These are phyloP conservation scores for Stygiomarasmius scandens DNA, from an alignment of 1,284 basidiomycete genomes.

Conservation along the genomic window DNA sequence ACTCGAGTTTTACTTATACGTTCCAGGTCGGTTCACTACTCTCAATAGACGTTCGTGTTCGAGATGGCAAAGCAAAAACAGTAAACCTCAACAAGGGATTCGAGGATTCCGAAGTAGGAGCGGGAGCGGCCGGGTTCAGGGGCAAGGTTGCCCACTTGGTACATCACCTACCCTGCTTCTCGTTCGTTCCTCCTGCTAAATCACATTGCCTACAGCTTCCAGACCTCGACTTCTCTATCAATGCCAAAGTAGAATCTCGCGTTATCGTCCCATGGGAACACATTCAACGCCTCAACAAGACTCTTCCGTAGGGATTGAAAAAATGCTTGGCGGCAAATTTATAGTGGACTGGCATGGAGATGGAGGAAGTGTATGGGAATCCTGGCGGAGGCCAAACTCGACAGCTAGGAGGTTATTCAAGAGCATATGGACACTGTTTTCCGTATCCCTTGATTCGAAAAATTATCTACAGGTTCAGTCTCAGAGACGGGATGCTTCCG, in stretches of 20 bases:
- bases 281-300: constrained; percentile 56
- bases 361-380: constrained; percentile 85
- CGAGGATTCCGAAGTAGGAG: constrained; percentile 70
- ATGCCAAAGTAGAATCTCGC: constrained; percentile 89
- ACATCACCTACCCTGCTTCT: constrained; percentile 5
- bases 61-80: constrained; percentile 63
- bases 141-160: constrained; percentile 72
- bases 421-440: constrained; percentile 54
- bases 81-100: constrained; percentile 62
- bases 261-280: constrained; percentile 90
- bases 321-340: no score
- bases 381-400: constrained; percentile 81
- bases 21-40: constrained; percentile 80
- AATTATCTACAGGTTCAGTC: constrained; percentile 20
- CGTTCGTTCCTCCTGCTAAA: no score
- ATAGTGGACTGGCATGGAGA: constrained; percentile 81
- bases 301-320: no score
- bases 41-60: constrained; percentile 83
- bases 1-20: background rate
- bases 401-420: constrained; percentile 82
- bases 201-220: constrained; percentile 65
- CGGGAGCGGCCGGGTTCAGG: constrained; percentile 76
- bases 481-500: constrained; percentile 12
- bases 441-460: constrained; percentile 22
- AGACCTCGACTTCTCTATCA: constrained; percentile 90